Evolutionary conservation across 2,329 filamentous ascomycete species (phyloP).

Genomic region (Lizonia empirigonia): DNA sequence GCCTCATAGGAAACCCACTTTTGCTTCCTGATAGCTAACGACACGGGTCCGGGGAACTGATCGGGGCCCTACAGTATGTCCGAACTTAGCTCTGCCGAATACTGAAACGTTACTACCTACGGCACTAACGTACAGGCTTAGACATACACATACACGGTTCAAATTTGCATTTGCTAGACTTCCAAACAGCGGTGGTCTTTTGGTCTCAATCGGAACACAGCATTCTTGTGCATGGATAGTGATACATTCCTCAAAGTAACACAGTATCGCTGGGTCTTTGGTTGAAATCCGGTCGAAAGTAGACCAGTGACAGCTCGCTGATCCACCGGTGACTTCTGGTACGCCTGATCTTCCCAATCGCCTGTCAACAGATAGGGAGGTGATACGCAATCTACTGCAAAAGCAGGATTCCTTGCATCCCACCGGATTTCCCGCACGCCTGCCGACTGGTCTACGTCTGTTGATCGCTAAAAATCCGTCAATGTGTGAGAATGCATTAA

Average conservation of each 20-base stretch:
- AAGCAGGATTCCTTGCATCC: constrained; percentile 2
- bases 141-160: background rate
- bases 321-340: background rate
- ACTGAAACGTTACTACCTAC: background rate
- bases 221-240: background rate
- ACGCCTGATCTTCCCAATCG: background rate
- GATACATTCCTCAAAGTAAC: background rate
- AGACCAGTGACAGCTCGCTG: background rate
- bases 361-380: background rate
- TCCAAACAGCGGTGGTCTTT: constrained; percentile 1
- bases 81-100: constrained; percentile 1
- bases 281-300: background rate
- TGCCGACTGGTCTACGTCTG: background rate
- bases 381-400: background rate
- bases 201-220: background rate
- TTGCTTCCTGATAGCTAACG: background rate
- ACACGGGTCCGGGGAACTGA: background rate
- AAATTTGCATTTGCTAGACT: background rate
- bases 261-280: background rate
- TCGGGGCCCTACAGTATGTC: background rate
- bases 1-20: background rate
- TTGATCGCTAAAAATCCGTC: background rate
- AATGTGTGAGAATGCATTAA: background rate
- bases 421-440: constrained; percentile 2
- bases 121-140: background rate